Base-by-base conservation (phyloP, 1,284 basidiomycete species). In the Boletus semigastroideus region DNA sequence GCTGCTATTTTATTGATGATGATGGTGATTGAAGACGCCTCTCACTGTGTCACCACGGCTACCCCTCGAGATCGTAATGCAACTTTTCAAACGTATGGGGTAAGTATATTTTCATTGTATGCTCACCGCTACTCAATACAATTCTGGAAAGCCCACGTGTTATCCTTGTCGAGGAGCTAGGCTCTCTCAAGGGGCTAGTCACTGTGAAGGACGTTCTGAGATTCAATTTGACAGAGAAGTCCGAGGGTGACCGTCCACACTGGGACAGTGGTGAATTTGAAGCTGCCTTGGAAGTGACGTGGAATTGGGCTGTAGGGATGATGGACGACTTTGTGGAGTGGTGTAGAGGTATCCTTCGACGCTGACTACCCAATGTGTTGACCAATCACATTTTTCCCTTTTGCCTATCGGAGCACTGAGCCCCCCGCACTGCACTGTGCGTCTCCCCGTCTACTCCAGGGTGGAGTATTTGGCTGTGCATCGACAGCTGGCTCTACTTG, bases 191-290 rank as follows among this genome's bases (percentile, higher is more conserved):
- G 1, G 96, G 96, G 1, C 76, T 99, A 14, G 87, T 98, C 19
- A 98, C 95, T 0, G 90, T 99, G 53, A 99, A 99, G 68, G 97
- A 99, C 61, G 92, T 98, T 12, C 74, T 99, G 13, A 84, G 86
- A 41, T 92, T 92, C 65, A 93, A 89, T 53, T 80, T 83, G 38
- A 69, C 70, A 1, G 74, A 74, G 49, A 75, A 77, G 48, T 75
- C 78, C 1, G 86, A 82, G 55, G 78, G 76, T 67, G 78, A 81
- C 56, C 77, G 77, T 2, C 84, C 83, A 51, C 53, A 49, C 14
- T 80, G 79, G 74, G 80, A 81, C 56, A 77, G 78, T 30, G 84
- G 84, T 2, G 81, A 83, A 16, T 67, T 86, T n/a, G 82, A 84
- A 60, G 81, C 78, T 10, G 64, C 82, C 30, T 62, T 85, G 30